These are phyloP conservation scores for Colletotrichum sp. DNA, from an alignment of 2,329 filamentous ascomycete genomes.

Conservation along the genomic window DNA sequence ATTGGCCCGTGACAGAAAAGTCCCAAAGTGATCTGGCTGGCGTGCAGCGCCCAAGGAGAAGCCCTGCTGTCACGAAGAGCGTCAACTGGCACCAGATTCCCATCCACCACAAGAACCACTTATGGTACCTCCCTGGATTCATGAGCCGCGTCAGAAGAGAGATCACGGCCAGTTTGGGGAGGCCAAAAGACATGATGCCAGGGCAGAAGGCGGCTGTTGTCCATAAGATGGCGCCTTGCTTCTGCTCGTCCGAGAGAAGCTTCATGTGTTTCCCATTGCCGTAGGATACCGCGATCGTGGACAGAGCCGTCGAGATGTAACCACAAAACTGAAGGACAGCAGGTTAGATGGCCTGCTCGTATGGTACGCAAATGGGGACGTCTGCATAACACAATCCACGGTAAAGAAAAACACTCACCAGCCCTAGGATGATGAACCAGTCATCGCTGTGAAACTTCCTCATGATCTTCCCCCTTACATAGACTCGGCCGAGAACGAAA, in stretches of 20 bases:
- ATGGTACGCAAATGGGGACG: not conserved
- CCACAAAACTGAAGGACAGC: not conserved
- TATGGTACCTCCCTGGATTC: constrained; percentile 3
- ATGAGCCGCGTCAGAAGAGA: constrained; percentile 37
- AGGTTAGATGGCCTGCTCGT: not conserved
- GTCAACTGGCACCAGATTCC: not conserved
- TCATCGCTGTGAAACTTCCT: constrained; percentile 39
- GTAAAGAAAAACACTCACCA: constrained; percentile 25
- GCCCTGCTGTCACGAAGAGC: not conserved
- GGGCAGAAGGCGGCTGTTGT: constrained; percentile 40
- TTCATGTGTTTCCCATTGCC: constrained; percentile 45
- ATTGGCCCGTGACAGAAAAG: not conserved
- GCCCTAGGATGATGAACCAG: constrained; percentile 36
- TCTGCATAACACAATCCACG: rapidly evolving
- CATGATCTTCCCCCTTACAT: constrained; percentile 31
- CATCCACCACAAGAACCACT: constrained; percentile 5
- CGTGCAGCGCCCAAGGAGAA: not conserved
- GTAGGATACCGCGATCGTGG: constrained; percentile 35
- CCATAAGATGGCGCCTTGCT: constrained; percentile 35
- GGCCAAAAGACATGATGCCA: constrained; percentile 41
- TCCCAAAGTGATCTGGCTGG: not conserved
- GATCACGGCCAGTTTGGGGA: constrained; percentile 48
- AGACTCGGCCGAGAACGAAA: constrained; percentile 33
- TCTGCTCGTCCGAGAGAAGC: constrained; percentile 31
- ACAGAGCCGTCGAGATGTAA: constrained; percentile 33